Evolutionary conservation across 257 asterid genomes (phyloP).

Genomic region (Lantana camara): DNA sequence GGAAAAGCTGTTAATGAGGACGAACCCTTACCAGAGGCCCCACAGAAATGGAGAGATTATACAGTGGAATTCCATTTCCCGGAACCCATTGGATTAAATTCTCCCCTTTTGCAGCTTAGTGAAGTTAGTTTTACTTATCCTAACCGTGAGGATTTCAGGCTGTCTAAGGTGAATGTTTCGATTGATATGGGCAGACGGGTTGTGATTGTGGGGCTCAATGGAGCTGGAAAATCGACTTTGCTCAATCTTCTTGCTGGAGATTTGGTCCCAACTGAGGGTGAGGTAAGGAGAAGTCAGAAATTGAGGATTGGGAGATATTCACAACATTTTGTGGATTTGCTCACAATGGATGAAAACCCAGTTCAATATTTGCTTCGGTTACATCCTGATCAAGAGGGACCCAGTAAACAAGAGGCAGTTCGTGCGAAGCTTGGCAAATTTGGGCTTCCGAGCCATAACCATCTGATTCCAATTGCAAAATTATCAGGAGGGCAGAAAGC

Average conservation of each 20-base stretch:
- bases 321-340: slow-evolving; percentile 62
- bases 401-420: slow-evolving; percentile 62
- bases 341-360: slow-evolving; percentile 60
- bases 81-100: slow-evolving; percentile 59
- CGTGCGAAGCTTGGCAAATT: slow-evolving; percentile 67
- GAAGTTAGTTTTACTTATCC: slow-evolving; percentile 62
- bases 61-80: slow-evolving; percentile 71
- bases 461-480: slow-evolving; percentile 54
- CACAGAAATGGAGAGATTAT: slow-evolving; percentile 63
- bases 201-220: slow-evolving; percentile 62
- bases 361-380: slow-evolving; percentile 61
- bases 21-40: slow-evolving; percentile 52
- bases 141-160: slow-evolving; percentile 50
- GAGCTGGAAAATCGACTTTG: slow-evolving; percentile 64
- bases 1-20: slow-evolving; percentile 47
- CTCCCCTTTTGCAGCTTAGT: slow-evolving; percentile 59
- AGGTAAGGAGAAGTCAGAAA: slow-evolving; percentile 61
- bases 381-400: slow-evolving; percentile 64
- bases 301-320: slow-evolving; percentile 64
- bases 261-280: slow-evolving; percentile 55
- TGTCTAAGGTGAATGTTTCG: slow-evolving; percentile 56
- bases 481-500: slow-evolving; percentile 68
- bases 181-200: slow-evolving; percentile 74
- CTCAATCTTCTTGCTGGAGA: slow-evolving; percentile 69
- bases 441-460: slow-evolving; percentile 70